phyloP scores from a whole-genome alignment of 2,329 filamentous ascomycete species.

The Penicillium crustosum region DNA sequence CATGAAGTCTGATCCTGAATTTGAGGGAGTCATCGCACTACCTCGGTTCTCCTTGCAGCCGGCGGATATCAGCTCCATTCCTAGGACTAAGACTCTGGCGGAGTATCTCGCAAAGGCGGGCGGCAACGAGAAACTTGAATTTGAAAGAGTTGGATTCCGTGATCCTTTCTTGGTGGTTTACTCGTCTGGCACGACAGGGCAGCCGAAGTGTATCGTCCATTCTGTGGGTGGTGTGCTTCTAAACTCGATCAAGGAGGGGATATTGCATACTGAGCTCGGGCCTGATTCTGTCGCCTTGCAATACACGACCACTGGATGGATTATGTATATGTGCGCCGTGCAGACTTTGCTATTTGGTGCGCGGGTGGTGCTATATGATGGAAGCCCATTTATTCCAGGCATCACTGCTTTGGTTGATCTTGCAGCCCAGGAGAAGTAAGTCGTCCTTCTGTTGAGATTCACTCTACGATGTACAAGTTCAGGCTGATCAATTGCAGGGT shows the following conservation, averaged over 20 bases:
- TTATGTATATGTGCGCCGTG: constrained; percentile 74
- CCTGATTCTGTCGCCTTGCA: constrained; percentile 52
- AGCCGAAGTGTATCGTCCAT: constrained; percentile 84
- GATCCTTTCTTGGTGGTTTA: constrained; percentile 79
- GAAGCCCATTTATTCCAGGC: constrained; percentile 74
- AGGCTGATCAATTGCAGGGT: constrained; percentile 60
- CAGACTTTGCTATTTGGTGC: constrained; percentile 60
- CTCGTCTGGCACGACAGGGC: constrained; percentile 76
- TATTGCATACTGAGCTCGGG: constrained; percentile 51
- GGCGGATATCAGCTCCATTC: constrained; percentile 13
- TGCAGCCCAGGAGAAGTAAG: constrained; percentile 51
- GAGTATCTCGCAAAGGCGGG: constrained; percentile 10
- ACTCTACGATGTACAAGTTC: neutral
- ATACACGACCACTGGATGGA: constrained; percentile 76
- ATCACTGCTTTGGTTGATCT: constrained; percentile 53
- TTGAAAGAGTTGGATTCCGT: constrained; percentile 65
- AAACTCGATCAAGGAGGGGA: constrained; percentile 58
- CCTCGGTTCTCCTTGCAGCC: constrained; percentile 14
- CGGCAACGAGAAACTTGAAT: constrained; percentile 45
- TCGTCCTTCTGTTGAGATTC: neutral
- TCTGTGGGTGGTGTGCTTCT: constrained; percentile 48
- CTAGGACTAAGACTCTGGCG: constrained; percentile 9
- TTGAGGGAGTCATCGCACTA: constrained; percentile 48
- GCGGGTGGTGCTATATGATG: constrained; percentile 73
- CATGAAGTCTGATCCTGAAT: constrained; percentile 60